Conservation (phyloP, 805 yeast genomes). For the Saccharomycopsis javanensis region DNA sequence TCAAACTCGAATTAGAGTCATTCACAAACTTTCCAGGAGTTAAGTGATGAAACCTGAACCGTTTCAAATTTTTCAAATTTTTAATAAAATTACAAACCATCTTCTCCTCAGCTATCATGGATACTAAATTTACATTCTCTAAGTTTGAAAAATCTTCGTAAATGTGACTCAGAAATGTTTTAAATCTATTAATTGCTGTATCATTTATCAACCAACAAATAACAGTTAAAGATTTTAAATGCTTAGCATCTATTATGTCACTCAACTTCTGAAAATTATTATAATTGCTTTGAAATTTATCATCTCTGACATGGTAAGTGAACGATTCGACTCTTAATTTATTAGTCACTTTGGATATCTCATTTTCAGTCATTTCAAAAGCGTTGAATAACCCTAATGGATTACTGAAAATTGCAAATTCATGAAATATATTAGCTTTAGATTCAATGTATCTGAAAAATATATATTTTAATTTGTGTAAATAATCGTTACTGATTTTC, state of each 20-base stretch:
- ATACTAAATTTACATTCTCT: slow-evolving; percentile 11
- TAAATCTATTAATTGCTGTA: neutral
- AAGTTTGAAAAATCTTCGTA: slow-evolving; percentile 7
- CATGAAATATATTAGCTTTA: neutral
- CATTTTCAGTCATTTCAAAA: neutral
- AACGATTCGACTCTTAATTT: slow-evolving; percentile 3
- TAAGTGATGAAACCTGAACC: slow-evolving; percentile 16
- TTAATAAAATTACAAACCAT: slow-evolving; percentile 5
- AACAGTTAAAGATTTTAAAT: slow-evolving; percentile 3
- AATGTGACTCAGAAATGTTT: slow-evolving; percentile 2
- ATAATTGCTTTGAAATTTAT: neutral
- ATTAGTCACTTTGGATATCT: neutral
- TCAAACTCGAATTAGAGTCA: slow-evolving; percentile 1
- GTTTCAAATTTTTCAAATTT: neutral
- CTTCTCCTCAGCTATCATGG: slow-evolving; percentile 11
- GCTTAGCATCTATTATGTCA: slow-evolving; percentile 4
- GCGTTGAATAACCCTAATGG: neutral
- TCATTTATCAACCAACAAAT: slow-evolving; percentile 10
- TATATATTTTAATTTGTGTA: neutral
- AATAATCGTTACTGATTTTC: neutral
- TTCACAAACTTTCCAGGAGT: slow-evolving; percentile 4
- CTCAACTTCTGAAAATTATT: neutral
- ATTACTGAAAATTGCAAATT: neutral
- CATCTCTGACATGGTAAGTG: slow-evolving; percentile 10
- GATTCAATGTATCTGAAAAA: neutral